Evolutionary conservation across 305 asterid species (phyloP).

Genomic region (Fraxinus velutina): DNA sequence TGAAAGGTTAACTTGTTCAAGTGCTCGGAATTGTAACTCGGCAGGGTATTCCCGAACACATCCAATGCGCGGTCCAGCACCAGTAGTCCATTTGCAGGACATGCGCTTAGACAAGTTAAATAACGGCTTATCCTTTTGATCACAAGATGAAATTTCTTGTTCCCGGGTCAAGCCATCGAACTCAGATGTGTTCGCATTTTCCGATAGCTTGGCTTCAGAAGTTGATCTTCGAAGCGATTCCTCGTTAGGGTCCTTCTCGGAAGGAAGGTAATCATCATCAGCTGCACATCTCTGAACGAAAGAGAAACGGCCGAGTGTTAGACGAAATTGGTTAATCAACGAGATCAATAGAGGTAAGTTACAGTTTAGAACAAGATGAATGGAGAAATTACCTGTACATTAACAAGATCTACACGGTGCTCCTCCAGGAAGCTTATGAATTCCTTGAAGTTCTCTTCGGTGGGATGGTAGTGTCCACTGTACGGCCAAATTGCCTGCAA

Average conservation of each 20-base stretch:
- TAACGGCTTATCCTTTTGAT: conserved; percentile 30
- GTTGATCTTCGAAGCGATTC: conserved; percentile 26
- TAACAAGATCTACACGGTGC: conserved; percentile 36
- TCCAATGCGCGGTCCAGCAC: conserved; percentile 80
- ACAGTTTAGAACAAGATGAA: background rate
- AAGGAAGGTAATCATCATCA: conserved; percentile 60
- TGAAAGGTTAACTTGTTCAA: background rate
- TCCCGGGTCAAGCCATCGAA: background rate
- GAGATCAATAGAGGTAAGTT: background rate
- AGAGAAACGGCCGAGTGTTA: background rate
- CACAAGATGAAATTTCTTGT: conserved; percentile 31
- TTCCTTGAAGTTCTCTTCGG: conserved; percentile 50
- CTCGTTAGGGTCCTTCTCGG: conserved; percentile 23
- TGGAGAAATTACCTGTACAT: conserved; percentile 24
- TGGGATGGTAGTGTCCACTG: conserved; percentile 34
- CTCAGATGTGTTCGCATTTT: background rate
- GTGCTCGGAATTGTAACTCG: background rate
- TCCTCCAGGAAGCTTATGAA: background rate
- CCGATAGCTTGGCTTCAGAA: conserved; percentile 23
- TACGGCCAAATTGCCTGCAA: background rate
- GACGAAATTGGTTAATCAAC: background rate
- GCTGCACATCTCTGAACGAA: conserved; percentile 65
- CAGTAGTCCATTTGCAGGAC: conserved; percentile 85
- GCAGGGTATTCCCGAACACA: conserved; percentile 77
- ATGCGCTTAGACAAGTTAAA: conserved; percentile 57